Evolutionary conservation across 257 asterid genomes (phyloP).

Genomic region (Plantago ovata): DNA sequence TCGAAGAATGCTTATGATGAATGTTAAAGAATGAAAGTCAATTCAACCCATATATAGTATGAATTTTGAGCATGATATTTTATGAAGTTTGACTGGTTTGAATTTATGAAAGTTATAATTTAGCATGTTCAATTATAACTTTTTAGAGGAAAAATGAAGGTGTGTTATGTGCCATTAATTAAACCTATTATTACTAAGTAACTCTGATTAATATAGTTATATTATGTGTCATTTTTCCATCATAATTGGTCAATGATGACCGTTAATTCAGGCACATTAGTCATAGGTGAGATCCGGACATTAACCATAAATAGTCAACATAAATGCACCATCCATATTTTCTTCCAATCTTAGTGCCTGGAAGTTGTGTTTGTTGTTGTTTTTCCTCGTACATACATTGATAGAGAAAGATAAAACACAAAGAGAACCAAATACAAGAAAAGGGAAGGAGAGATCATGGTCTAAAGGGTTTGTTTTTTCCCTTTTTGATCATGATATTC

Average conservation of each 20-base stretch:
- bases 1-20: no score
- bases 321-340: slow-evolving; percentile 29
- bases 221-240: no score
- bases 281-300: slow-evolving; percentile 16
- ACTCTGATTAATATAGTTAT: no score
- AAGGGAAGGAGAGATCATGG: slow-evolving; percentile 46
- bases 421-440: slow-evolving; percentile 20
- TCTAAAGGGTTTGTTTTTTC: slow-evolving; percentile 34
- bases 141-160: no score
- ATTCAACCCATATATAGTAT: no score
- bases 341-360: slow-evolving; percentile 21
- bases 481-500: slow-evolving; percentile 53
- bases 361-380: slow-evolving; percentile 11
- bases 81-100: no score
- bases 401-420: neutral
- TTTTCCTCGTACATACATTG: slow-evolving; percentile 26
- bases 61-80: no score
- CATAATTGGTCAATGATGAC: neutral
- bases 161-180: no score
- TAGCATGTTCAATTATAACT: no score
- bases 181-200: no score
- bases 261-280: slow-evolving; percentile 48
- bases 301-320: slow-evolving; percentile 21
- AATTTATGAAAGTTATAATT: no score
- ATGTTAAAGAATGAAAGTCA: no score